A percentile compares a stretch with the other conserved stretches of the same genome.
These are phyloP conservation scores for Synchytrium microbalum DNA, from an alignment of 371 early-diverging fungal genomes.

Conservation along the genomic window DNA sequence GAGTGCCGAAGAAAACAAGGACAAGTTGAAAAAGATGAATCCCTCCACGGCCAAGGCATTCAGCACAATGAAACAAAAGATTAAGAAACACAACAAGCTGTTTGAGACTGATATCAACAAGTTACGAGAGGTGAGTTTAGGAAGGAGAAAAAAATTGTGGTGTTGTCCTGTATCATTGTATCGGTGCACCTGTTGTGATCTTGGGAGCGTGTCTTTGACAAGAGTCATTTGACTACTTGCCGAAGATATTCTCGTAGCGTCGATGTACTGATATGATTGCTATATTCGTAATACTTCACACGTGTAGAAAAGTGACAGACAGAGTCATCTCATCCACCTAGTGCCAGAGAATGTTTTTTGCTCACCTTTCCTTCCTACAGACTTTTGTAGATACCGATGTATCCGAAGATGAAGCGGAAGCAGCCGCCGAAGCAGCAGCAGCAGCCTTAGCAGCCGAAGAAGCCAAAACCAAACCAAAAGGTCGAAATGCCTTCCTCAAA, in stretches of 20 bases:
- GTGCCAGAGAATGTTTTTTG: no score
- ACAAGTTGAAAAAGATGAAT: constrained; percentile 73
- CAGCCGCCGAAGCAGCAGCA: constrained; percentile 26
- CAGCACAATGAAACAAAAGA: constrained; percentile 83
- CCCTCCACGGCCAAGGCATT: constrained; percentile 71
- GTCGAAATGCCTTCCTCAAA: constrained; percentile 8
- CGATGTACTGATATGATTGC: no score
- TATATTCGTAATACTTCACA: no score
- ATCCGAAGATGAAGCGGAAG: constrained; percentile 33
- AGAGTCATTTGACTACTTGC: no score
- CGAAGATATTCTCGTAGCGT: no score
- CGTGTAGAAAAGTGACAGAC: no score
- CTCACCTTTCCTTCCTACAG: neutral
- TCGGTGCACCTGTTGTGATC: neutral
- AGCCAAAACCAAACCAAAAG: constrained; percentile 10
- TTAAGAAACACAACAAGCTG: constrained; percentile 78
- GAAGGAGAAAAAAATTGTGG: neutral
- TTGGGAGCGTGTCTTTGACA: neutral
- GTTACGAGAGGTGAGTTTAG: constrained; percentile 50
- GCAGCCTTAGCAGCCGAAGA: neutral
- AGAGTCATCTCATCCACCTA: no score
- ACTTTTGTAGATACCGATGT: constrained; percentile 13
- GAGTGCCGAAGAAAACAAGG: constrained; percentile 43
- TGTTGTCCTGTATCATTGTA: neutral
- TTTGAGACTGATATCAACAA: constrained; percentile 63